These are phyloP conservation scores for Botrytis squamosa DNA, from an alignment of 2,329 filamentous ascomycete genomes.

Conservation along the genomic window DNA sequence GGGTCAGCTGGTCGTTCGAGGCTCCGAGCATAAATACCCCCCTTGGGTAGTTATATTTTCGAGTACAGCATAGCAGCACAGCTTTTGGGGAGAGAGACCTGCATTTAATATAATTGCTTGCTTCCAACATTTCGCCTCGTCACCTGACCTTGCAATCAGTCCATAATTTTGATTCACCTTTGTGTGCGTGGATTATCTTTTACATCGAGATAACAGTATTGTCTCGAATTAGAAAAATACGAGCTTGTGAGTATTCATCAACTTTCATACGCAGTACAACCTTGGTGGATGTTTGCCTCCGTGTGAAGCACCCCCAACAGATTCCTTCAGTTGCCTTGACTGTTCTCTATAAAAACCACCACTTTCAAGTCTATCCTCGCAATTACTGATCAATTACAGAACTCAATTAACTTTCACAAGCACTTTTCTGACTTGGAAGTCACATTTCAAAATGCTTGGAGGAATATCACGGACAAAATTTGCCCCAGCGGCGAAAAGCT, in stretches of 20 bases:
- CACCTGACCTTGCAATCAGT: slow-evolving; percentile 21
- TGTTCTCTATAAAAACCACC: slow-evolving; percentile 15
- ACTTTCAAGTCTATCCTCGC: not conserved
- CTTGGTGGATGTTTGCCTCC: not conserved
- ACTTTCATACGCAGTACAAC: slow-evolving; percentile 18
- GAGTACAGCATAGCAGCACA: slow-evolving; percentile 21
- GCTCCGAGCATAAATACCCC: slow-evolving; percentile 19
- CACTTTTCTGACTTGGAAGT: not conserved
- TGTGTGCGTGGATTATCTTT: slow-evolving; percentile 17
- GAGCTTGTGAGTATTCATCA: slow-evolving; percentile 12
- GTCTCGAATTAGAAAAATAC: slow-evolving; percentile 15
- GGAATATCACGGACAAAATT: slow-evolving; percentile 5
- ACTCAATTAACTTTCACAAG: not conserved
- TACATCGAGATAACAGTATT: slow-evolving; percentile 13
- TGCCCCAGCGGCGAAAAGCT: slow-evolving; percentile 7
- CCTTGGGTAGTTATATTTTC: slow-evolving; percentile 9
- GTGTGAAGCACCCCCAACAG: slow-evolving; percentile 9
- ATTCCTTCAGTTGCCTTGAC: not conserved
- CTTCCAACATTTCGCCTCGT: slow-evolving; percentile 9
- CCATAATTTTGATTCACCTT: slow-evolving; percentile 3
- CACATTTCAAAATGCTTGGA: slow-evolving; percentile 8
- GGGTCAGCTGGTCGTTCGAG: slow-evolving; percentile 21
- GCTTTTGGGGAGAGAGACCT: slow-evolving; percentile 20
- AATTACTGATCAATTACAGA: slow-evolving; percentile 4
- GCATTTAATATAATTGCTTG: slow-evolving; percentile 17